Conservation (phyloP, 441 rosid genomes). For the Populus hybrid region DNA sequence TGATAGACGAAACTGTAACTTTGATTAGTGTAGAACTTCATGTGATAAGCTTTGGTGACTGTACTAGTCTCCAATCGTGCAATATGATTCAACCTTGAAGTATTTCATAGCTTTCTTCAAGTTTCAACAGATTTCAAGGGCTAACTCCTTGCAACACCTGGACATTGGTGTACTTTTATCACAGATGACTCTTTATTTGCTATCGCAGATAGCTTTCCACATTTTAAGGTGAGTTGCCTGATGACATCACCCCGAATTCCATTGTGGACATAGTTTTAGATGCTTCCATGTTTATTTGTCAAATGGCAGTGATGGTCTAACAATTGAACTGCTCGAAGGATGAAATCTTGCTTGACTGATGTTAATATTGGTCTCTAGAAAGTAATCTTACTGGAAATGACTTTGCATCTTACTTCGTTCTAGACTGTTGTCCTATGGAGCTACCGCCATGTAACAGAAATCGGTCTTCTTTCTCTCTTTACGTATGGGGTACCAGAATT, state of each 20-base stretch:
- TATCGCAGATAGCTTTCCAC: constrained; percentile 68
- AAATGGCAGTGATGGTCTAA: neutral
- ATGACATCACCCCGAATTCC: neutral
- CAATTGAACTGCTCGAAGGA: neutral
- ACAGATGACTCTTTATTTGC: constrained; percentile 77
- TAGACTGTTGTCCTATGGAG: constrained; percentile 83
- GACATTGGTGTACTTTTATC: constrained; percentile 82
- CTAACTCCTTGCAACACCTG: constrained; percentile 69
- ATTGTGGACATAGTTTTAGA: neutral
- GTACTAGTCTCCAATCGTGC: neutral
- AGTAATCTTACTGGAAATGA: neutral
- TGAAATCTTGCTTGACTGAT: neutral
- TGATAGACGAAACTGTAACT: neutral
- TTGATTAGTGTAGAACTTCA: neutral
- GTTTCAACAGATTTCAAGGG: constrained; percentile 53
- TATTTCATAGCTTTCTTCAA: neutral
- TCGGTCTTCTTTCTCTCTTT: constrained; percentile 42
- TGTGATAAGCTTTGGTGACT: neutral
- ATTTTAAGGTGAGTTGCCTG: constrained; percentile 48
- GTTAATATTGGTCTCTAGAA: neutral
- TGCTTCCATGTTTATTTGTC: neutral
- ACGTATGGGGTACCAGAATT: constrained; percentile 83
- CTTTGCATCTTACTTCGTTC: neutral
- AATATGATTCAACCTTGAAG: neutral
- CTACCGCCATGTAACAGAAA: constrained; percentile 82